Evolutionary conservation across 345 rosid species (phyloP), one percentile per base, ranked within the genome.

Genomic region (Syzygium aqueum): DNA sequence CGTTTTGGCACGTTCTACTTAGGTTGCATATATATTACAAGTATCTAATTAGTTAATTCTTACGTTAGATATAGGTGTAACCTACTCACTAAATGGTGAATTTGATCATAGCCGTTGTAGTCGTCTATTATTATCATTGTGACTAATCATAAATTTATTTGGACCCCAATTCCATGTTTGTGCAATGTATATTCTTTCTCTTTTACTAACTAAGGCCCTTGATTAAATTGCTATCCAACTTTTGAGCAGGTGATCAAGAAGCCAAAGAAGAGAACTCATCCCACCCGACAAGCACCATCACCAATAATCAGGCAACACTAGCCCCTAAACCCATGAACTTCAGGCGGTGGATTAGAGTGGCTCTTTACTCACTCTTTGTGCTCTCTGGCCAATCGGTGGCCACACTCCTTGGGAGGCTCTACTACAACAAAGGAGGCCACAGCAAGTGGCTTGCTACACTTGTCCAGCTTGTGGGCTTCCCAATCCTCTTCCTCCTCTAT

Each of bases 391-490:
- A 91, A 86, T 51, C 92, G 27, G 89, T 84, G 17, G 91, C 93
- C 11, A 87, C 88, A 22, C 85, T 93, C 77, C 54, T 94, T 53
- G 92, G 89, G 27, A 89, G 94, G 56, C 91, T 89, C 1, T 94
- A 93, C 91, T 91, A 56, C 30, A 59, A 88, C n/a, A 88, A 91
- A 56, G 94, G 96, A 4, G 94, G 94, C 51, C 87, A 87, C 7
- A 90, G 96, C 90, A 88, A 88, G 88, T 93, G 93, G 93, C 43
- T 94, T 21, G 89, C 89, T 53, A 88, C 91, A 7, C 80, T 90
- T 5, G 91, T 88, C 5, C 94, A 93, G 51, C 85, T 87, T 51
- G 85, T 54, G 17, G 94, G 91, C 87, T 92, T 92, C 88, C 91
- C 92, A 21, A 82, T 92, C 78, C 86, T 93, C 65, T 30, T 93